A percentile compares a stretch with the other conserved stretches of the same genome.
phyloP scores from a whole-genome alignment of 1,139 yeast genomes.

The Williopsis jadinii region DNA sequence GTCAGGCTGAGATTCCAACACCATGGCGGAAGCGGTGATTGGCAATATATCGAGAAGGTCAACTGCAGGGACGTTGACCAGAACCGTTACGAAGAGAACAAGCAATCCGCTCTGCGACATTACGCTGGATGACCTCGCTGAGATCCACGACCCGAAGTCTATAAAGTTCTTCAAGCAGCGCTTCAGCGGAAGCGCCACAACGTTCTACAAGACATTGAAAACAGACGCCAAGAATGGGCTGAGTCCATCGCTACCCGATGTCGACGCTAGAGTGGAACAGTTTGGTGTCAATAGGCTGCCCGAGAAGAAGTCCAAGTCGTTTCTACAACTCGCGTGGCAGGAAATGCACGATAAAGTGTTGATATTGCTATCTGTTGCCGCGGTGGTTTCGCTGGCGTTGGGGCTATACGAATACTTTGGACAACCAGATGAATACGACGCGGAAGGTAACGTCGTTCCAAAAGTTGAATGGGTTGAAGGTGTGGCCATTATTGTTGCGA shows the following conservation, averaged over 20 bases:
- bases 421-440: constrained; percentile 69
- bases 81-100: background rate
- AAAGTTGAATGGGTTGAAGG: constrained; percentile 98
- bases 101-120: constrained; percentile 3
- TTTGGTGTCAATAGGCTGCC: constrained; percentile 76
- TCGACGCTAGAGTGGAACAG: constrained; percentile 16
- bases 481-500: constrained; percentile 91
- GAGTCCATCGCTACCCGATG: constrained; percentile 24
- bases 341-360: constrained; percentile 91
- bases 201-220: constrained; percentile 25
- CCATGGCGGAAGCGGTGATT: no score
- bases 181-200: constrained; percentile 20
- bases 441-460: constrained; percentile 67
- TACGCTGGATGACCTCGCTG: constrained; percentile 22
- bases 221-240: constrained; percentile 43
- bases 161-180: constrained; percentile 21
- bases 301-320: constrained; percentile 56
- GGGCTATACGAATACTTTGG: constrained; percentile 93
- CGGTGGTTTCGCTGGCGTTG: constrained; percentile 78
- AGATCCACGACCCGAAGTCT: constrained; percentile 31
- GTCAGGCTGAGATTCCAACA: no score
- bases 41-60: no score
- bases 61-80: no score
- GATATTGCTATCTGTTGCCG: constrained; percentile 78
- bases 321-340: constrained; percentile 63